These are phyloP conservation scores for Sclerotinia borealis DNA, from an alignment of 2,329 filamentous ascomycete genomes.

Conservation along the genomic window DNA sequence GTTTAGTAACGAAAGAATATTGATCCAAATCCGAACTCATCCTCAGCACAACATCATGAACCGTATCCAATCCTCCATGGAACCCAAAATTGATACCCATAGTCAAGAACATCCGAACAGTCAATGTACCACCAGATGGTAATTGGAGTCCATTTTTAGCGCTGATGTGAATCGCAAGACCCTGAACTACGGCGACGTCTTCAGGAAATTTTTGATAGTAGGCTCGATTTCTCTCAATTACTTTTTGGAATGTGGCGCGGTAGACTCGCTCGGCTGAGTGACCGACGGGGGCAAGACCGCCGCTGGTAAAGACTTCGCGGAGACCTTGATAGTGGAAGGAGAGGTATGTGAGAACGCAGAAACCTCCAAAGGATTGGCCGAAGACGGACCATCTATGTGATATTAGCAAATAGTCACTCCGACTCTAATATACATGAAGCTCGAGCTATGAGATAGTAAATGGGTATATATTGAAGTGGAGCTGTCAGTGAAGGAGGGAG, in stretches of 20 bases:
- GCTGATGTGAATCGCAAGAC: constrained; percentile 40
- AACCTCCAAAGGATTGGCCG: constrained; percentile 90
- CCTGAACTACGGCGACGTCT: constrained; percentile 62
- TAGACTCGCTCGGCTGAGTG: constrained; percentile 71
- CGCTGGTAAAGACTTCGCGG: constrained; percentile 76
- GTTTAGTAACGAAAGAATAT: constrained; percentile 68
- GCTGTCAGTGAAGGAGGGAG: not conserved
- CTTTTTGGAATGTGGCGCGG: constrained; percentile 60
- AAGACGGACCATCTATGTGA: constrained; percentile 72
- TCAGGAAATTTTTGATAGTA: constrained; percentile 81
- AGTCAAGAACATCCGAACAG: constrained; percentile 67
- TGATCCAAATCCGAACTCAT: constrained; percentile 67
- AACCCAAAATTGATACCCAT: constrained; percentile 73
- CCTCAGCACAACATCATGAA: constrained; percentile 69
- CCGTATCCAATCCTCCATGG: constrained; percentile 67
- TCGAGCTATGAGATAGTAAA: not conserved
- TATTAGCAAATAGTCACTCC: not conserved
- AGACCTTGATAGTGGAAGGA: constrained; percentile 73
- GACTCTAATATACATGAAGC: not conserved
- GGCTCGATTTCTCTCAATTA: constrained; percentile 63
- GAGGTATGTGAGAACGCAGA: constrained; percentile 77
- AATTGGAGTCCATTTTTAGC: constrained; percentile 53
- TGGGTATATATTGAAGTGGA: not conserved
- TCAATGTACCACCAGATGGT: constrained; percentile 67
- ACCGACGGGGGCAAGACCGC: constrained; percentile 74